Conservation (phyloP, 257 asterid genomes). For the Anisodus tanguticus region DNA sequence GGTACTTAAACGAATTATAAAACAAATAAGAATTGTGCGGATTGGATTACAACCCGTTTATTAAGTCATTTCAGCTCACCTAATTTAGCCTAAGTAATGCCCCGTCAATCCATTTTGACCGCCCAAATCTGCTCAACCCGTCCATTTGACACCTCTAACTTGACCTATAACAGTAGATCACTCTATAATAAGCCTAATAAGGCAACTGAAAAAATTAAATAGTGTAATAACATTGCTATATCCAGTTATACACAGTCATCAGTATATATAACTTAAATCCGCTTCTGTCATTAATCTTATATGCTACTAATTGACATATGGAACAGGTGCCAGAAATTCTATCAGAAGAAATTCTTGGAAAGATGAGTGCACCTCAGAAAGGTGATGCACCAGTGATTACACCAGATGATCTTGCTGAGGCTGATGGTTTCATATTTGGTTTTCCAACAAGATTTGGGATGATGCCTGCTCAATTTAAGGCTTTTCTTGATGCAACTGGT, state of each 20-base stretch:
- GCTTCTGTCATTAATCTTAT: too few relatives aligned
- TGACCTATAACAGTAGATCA: not conserved
- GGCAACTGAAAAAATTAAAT: not conserved
- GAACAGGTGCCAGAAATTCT: conserved; percentile 59
- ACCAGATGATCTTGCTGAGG: conserved; percentile 49
- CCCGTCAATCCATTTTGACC: too few relatives aligned
- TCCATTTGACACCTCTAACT: too few relatives aligned
- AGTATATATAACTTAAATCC: too few relatives aligned
- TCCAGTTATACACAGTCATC: not conserved
- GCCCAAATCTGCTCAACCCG: too few relatives aligned
- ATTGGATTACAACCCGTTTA: too few relatives aligned
- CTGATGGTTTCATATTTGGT: conserved; percentile 57
- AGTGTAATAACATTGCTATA: too few relatives aligned
- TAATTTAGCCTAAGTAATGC: too few relatives aligned
- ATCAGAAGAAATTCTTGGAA: conserved; percentile 49
- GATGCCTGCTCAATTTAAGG: conserved; percentile 63
- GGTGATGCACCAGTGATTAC: conserved; percentile 50
- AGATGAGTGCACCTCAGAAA: conserved; percentile 51
- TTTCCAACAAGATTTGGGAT: conserved; percentile 60
- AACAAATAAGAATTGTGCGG: too few relatives aligned
- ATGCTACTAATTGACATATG: not conserved
- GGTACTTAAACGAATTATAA: too few relatives aligned
- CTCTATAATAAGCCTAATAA: too few relatives aligned
- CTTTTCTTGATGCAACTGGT: conserved; percentile 60
- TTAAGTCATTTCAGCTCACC: too few relatives aligned